Evolutionary conservation across 2,329 filamentous ascomycete genomes (phyloP), one percentile per base, ranked within the genome.

Genomic region (Talaromyces sp.): DNA sequence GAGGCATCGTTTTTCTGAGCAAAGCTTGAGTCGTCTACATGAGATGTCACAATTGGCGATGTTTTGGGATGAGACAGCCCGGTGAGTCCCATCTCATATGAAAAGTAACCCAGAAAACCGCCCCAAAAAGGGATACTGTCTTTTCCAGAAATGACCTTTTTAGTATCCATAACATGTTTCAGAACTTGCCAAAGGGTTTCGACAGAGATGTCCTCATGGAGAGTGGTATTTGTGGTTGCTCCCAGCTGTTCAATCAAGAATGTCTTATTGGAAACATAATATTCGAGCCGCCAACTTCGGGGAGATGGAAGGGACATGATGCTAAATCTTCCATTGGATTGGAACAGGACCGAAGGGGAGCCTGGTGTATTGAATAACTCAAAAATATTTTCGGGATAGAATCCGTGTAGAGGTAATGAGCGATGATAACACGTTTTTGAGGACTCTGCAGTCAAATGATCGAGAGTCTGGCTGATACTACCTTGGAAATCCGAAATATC

Each of bases 71-170:
- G 76, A 88, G 87, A 19, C 83, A 87, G 68, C 58, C 75, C 72
- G 7, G 75, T 81, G 1, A 96, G 79, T 0, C 92, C 91, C 73
- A 93, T 87, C 75, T 97, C 93, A 67, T 97, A 96, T 0, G 91
- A 92, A 60, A 92, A 84, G 71, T 90, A 96, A 0, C 93, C 93
- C 78, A 96, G 87, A 66, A 96, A 88, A 0, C 93, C 93, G 60
- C 92, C 93, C 77, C 91, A 87, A 73, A 96, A 97, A 0, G 90
- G 81, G 22, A 79, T 72, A 1, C 76, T 67, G 3, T 60, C 45
- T 67, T 75, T 72, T 0, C 78, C 78, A 19, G 69, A 70, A 19
- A 69, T 67, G 10, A 81, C 73, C 61, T 72, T 77, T 59, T 77
- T 79, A 69, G 72, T 72, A n/a, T 77, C 72, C 71, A 82, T 74